Conservation (phyloP, 768 basidiomycete genomes). For the Rhodotorula graminis region DNA sequence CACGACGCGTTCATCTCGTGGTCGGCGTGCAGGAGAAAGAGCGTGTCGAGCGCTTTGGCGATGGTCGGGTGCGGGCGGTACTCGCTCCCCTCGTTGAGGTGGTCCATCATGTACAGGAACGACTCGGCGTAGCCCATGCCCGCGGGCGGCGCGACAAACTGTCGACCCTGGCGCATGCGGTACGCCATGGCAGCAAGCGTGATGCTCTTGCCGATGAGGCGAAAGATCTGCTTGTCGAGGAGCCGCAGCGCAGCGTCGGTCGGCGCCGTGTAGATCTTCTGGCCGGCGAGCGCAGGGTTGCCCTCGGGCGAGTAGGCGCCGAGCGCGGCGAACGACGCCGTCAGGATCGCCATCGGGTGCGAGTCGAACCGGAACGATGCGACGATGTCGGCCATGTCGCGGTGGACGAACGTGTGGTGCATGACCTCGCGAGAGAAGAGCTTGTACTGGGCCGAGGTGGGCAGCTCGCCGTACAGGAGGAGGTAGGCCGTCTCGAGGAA, state of each 20-base stretch:
- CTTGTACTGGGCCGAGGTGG: conserved; percentile 51
- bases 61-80: conserved; percentile 79
- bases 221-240: conserved; percentile 87
- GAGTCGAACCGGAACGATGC: conserved; percentile 75
- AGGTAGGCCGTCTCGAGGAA: conserved; percentile 82
- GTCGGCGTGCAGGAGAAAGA: conserved; percentile 62
- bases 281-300: conserved; percentile 79
- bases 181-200: conserved; percentile 94
- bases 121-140: conserved; percentile 52
- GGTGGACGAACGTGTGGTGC: conserved; percentile 56
- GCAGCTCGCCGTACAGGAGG: conserved; percentile 76
- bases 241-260: conserved; percentile 52
- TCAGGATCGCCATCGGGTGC: conserved; percentile 86
- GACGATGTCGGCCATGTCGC: conserved; percentile 30
- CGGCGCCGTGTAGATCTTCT: conserved; percentile 40
- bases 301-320: conserved; percentile 53
- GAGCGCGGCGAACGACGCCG: conserved; percentile 78
- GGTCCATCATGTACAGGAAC: conserved; percentile 76
- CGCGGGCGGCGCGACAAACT: conserved; percentile 76
- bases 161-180: conserved; percentile 80
- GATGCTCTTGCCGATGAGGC: conserved; percentile 65
- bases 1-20: conserved; percentile 71
- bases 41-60: conserved; percentile 76
- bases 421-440: conserved; percentile 70
- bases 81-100: conserved; percentile 43